Evolutionary conservation across 2,329 filamentous ascomycete species (phyloP), one percentile per base, ranked within the genome.

Genomic region (Curvularia eragrostidis): DNA sequence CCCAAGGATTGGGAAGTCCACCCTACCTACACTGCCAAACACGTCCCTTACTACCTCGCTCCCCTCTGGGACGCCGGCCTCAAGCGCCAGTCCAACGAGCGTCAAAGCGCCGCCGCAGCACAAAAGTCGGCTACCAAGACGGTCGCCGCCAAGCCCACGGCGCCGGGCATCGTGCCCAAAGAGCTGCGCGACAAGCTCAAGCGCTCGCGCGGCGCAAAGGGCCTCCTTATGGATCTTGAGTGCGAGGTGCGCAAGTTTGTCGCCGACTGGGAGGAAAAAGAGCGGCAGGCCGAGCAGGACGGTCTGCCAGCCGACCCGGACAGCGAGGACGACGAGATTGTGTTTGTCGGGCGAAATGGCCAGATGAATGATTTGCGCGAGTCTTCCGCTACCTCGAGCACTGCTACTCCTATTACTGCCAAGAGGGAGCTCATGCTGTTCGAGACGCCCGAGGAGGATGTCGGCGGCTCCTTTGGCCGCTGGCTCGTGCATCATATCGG

Each of bases 401-500:
- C 81, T 42, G 78, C 82, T 2, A 78, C 82, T 39, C 80, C 84
- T 41, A 80, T 34, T 4, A n/a, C 86, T 60, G 61, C 85, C 50
- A 84, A 85, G 64, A 80, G 82, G 49, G 85, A 89, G 72, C 87
- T 87, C 64, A 82, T 96, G 80, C 84, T 98, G 8, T 93, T 96
- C 75, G 91, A 97, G 76, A 89, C 88, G 44, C 80, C 89, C 32
- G 90, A 87, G 15, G 87, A 90, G 55, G 92, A 93, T 68, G 87
- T 88, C 59, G 85, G 87, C 7, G 91, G 91, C 48, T 86, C 89
- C 3, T 97, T 97, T 80, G 93, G 91, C 65, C 90, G 94, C 63
- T 98, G 93, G 91, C 85, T 98, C 52, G 91, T 96, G 1, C 93
- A 98, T 77, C 90, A 91, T 56, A 93, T 98, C 62, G 94, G 91